Conservation (phyloP, 139 green algal species). For the Astrephomene gubernaculifera region DNA sequence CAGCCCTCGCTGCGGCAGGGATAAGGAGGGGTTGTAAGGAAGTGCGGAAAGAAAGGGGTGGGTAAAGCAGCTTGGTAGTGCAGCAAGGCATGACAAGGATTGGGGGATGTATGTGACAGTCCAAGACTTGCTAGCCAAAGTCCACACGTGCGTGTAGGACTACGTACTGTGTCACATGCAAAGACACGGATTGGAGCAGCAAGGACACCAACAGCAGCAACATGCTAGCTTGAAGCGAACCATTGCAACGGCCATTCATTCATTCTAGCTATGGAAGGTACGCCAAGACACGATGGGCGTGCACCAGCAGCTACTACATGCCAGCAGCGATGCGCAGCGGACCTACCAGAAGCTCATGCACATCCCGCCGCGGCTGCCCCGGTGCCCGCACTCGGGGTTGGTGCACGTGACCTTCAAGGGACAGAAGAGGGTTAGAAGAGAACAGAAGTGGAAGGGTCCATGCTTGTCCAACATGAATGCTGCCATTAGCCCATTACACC, state of each 20-base stretch:
- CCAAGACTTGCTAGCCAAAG: not conserved
- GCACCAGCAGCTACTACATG: not conserved
- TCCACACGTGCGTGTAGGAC: not conserved
- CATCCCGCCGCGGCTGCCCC: constrained; percentile 64
- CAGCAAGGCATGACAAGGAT: not conserved
- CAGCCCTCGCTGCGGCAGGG: constrained; percentile 71
- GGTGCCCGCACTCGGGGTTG: constrained; percentile 64
- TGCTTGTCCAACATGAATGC: not conserved
- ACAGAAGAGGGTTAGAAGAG: not conserved
- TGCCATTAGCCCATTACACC: not conserved
- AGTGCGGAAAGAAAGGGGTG: not conserved
- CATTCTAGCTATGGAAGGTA: not conserved
- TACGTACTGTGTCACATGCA: not conserved
- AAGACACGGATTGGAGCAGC: not conserved
- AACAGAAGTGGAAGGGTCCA: not conserved
- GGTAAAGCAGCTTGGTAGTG: not conserved
- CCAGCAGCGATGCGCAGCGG: not conserved
- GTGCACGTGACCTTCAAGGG: constrained; percentile 76
- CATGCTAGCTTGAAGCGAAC: not conserved
- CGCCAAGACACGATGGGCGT: too few relatives aligned
- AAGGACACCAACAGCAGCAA: not conserved
- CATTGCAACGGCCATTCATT: not conserved
- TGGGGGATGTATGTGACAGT: not conserved
- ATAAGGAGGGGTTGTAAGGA: not conserved
- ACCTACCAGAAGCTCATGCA: constrained; percentile 80